Evolutionary conservation across 106 monocot genomes (phyloP), one percentile per base, ranked within the genome.

Genomic region (Iris macrosiphon): DNA sequence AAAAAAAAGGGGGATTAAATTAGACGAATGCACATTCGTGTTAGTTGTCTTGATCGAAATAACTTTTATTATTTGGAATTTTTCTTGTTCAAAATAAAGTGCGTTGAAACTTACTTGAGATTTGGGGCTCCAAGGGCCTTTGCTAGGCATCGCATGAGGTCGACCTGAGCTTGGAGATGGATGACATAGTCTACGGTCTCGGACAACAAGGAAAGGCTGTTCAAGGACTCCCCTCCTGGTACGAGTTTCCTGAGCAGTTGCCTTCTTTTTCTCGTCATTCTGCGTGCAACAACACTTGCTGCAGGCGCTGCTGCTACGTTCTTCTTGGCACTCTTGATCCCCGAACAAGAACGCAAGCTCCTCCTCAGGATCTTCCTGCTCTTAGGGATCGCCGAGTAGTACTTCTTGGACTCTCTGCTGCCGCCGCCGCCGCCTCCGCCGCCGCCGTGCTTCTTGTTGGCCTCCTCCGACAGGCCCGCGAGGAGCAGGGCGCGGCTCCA

Each of bases 181-280:
- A 62, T 41, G 16, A 79, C 72, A 45, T 91, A 91, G 49, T 91
- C 85, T n/a, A 85, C 17, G 27, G 81, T 51, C 46, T 91, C 85
- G 15, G 43, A 69, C 28, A 91, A 33, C 72, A 91, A 59, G 24
- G 68, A 71, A 14, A 52, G 43, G 21, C 72, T 70, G 27, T 73
- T 20, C 72, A 91, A 40, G 28, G 50, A 45, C 25, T 74, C 64
- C 5, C 72, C 81, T 6, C 92, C 92, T 31, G 92, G 86, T 7
- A 92, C 57, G 17, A 92, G 65, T 6, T 37, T 62, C 44, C 67
- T 72, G 16, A 92, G 81, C 53, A 82, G 47, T 18, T 55, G 60
- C 1, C 64, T 71, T 61, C 67, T 76, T 70, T 72, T 79, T 75
- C 61, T 81, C 75, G 75, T 64, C 59, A 78, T 58, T 22, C 58